Percentiles rank a stretch among this genome's conserved stretches.
Conservation (phyloP, 345 rosid genomes). For the Excoecaria agallocha region DNA sequence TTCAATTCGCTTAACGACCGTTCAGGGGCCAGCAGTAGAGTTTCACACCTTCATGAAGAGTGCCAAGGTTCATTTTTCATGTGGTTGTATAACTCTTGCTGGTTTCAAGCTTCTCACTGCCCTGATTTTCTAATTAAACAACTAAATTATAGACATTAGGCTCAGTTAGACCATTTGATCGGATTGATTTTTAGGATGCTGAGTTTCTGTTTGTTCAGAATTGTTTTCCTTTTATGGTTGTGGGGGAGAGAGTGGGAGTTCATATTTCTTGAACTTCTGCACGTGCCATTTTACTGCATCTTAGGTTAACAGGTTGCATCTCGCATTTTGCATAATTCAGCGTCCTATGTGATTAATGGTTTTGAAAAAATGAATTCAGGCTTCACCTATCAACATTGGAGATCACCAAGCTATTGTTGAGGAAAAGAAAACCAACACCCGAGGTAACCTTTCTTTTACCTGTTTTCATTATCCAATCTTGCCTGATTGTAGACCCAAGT, state of each 20-base stretch:
- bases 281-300: background rate
- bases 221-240: background rate
- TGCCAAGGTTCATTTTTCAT: background rate
- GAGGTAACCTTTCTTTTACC: conserved; percentile 41
- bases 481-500: background rate
- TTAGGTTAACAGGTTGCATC: background rate
- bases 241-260: background rate
- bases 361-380: conserved; percentile 39
- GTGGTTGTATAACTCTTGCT: background rate
- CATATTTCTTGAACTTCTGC: background rate
- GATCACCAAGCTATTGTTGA: conserved; percentile 61
- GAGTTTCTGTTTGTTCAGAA: background rate
- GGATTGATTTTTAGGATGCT: background rate
- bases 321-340: background rate
- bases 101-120: background rate
- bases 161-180: background rate
- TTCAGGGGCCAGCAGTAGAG: background rate
- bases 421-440: conserved; percentile 63
- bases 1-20: background rate
- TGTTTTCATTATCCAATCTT: background rate
- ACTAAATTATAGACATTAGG: background rate
- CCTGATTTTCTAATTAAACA: background rate
- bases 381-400: conserved; percentile 62
- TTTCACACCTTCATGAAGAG: background rate
- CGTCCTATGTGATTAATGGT: background rate